Conservation (phyloP, 441 rosid species). For the Codiaeum variegatum region DNA sequence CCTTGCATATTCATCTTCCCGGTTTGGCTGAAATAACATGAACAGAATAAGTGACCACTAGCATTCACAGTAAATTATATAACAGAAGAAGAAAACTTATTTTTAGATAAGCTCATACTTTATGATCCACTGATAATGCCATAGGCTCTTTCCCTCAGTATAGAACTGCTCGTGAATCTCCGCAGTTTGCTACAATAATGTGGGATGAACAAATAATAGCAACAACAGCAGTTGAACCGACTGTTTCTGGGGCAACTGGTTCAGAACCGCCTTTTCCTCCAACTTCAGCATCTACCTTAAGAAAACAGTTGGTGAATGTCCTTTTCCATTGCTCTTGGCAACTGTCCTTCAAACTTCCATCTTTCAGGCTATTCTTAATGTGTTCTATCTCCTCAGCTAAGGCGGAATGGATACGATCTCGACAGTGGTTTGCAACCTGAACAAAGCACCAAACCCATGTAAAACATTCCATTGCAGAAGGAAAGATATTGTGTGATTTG, state of each 20-base stretch:
- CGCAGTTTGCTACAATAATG: slow-evolving; percentile 77
- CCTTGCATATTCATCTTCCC: slow-evolving; percentile 88
- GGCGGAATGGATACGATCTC: slow-evolving; percentile 56
- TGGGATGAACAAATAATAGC: slow-evolving; percentile 73
- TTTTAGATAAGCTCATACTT: slow-evolving; percentile 40
- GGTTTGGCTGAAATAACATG: slow-evolving; percentile 59
- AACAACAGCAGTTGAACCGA: slow-evolving; percentile 91
- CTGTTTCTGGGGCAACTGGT: slow-evolving; percentile 81
- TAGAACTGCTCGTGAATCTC: slow-evolving; percentile 93
- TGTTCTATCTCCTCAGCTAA: slow-evolving; percentile 59
- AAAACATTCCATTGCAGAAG: slow-evolving; percentile 1
- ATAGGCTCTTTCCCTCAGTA: slow-evolving; percentile 79
- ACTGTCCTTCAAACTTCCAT: slow-evolving; percentile 37
- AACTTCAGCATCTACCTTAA: slow-evolving; percentile 67
- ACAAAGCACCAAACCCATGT: slow-evolving; percentile 13
- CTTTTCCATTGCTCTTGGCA: slow-evolving; percentile 74
- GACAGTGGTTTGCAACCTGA: slow-evolving; percentile 84
- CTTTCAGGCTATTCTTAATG: slow-evolving; percentile 31
- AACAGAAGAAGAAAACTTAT: slow-evolving; percentile 3
- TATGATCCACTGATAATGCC: slow-evolving; percentile 85
- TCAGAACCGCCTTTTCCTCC: slow-evolving; percentile 51
- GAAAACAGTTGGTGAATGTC: slow-evolving; percentile 66
- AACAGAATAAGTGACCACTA: slow-evolving; percentile 12
- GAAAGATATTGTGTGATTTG: not conserved
- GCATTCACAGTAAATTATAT: slow-evolving; percentile 3